phyloP scores from a whole-genome alignment of 768 basidiomycete species.

The Leccinum rimulosum region DNA sequence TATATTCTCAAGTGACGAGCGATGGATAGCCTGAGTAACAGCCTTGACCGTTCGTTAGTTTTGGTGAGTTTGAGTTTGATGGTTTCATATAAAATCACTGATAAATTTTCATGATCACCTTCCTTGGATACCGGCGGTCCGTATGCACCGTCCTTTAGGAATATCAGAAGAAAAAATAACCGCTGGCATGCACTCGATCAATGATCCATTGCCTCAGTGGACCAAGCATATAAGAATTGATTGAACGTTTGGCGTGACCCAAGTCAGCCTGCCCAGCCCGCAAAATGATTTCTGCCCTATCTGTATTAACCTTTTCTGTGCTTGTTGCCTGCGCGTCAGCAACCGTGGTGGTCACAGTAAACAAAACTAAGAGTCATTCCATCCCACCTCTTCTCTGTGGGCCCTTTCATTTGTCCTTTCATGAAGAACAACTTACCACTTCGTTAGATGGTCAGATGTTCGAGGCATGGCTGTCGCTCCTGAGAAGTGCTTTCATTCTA shows the following conservation, averaged over 20 bases:
- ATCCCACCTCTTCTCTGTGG: constrained; percentile 52
- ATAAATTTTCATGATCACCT: background rate
- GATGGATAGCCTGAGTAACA: too few relatives aligned
- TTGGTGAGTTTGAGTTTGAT: too few relatives aligned
- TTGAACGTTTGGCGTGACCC: background rate
- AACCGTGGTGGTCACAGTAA: constrained; percentile 39
- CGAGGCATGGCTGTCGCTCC: constrained; percentile 38
- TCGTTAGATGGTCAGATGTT: constrained; percentile 54
- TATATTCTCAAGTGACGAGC: too few relatives aligned
- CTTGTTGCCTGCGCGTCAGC: constrained; percentile 2
- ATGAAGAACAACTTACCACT: background rate
- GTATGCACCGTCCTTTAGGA: background rate
- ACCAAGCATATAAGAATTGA: background rate
- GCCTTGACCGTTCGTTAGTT: too few relatives aligned
- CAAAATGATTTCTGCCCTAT: background rate
- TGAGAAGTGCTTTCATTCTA: background rate
- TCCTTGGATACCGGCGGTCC: background rate
- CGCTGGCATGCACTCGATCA: background rate
- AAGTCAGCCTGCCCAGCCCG: too few relatives aligned
- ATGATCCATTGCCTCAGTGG: background rate
- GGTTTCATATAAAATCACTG: too few relatives aligned
- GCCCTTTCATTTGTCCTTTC: constrained; percentile 17
- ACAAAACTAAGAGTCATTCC: constrained; percentile 46
- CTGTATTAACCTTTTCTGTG: background rate
- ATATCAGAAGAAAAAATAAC: background rate